Conservation (phyloP, 2,329 filamentous ascomycete genomes). For the Seiridium unicorne region DNA sequence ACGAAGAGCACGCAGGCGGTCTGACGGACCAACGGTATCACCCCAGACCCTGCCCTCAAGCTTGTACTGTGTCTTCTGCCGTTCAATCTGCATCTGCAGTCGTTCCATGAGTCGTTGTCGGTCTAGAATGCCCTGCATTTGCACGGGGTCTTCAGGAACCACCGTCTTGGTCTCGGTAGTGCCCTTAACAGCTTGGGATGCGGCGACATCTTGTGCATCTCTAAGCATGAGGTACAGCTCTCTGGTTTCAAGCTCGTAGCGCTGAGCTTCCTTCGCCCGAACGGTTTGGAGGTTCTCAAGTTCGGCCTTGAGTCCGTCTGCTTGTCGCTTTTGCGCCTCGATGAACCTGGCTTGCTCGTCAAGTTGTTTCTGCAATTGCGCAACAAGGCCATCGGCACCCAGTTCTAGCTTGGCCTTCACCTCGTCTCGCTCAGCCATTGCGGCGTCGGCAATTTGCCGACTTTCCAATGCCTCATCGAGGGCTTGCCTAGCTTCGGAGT, state of each 20-base stretch:
- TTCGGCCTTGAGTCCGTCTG: conserved; percentile 85
- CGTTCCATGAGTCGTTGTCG: conserved; percentile 90
- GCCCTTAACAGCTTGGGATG: conserved; percentile 70
- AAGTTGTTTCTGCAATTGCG: conserved; percentile 89
- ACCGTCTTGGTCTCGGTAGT: conserved; percentile 47
- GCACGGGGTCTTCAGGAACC: conserved; percentile 61
- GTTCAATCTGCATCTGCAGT: conserved; percentile 90
- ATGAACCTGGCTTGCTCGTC: conserved; percentile 91
- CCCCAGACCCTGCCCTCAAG: conserved; percentile 91
- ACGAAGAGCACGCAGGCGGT: conserved; percentile 84
- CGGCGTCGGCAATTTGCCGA: conserved; percentile 89
- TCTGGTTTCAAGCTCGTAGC: conserved; percentile 92
- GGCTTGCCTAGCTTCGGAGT: conserved; percentile 89
- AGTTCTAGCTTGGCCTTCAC: conserved; percentile 85
- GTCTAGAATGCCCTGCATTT: conserved; percentile 90
- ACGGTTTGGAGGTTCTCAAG: conserved; percentile 82
- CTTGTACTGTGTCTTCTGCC: conserved; percentile 97
- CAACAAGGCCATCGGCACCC: conserved; percentile 89
- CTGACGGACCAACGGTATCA: conserved; percentile 79
- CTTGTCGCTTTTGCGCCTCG: conserved; percentile 81
- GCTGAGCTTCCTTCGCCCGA: conserved; percentile 85
- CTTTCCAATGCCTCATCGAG: conserved; percentile 89
- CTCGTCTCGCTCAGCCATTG: conserved; percentile 94
- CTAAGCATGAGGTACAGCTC: conserved; percentile 98
- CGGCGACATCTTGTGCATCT: conserved; percentile 94